Evolutionary conservation across 2,329 filamentous ascomycete genomes (phyloP).

Genomic region (Trichoderma sp.): DNA sequence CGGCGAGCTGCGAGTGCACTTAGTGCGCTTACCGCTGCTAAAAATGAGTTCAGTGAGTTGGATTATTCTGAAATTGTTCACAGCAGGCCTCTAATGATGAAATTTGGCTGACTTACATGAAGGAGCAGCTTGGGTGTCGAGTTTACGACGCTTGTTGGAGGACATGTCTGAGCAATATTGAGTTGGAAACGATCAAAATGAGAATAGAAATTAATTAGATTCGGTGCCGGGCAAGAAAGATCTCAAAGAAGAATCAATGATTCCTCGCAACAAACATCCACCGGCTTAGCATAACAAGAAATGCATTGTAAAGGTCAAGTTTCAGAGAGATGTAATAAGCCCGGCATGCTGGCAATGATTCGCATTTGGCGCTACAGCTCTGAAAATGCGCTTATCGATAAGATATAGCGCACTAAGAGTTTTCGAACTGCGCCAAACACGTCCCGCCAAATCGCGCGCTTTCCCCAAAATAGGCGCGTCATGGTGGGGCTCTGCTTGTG

Average conservation of each 20-base stretch:
- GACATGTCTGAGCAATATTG: slow-evolving; percentile 23
- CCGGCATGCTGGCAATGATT: background rate
- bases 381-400: slow-evolving; percentile 16
- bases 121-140: slow-evolving; percentile 31
- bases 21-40: slow-evolving; percentile 35
- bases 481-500: slow-evolving; percentile 14
- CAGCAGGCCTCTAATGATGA: background rate
- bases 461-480: slow-evolving; percentile 18
- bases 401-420: background rate
- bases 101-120: slow-evolving; percentile 30
- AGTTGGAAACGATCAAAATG: background rate
- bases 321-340: background rate
- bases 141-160: slow-evolving; percentile 36
- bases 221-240: fast-evolving
- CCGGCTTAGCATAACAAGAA: background rate
- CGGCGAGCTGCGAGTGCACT: slow-evolving; percentile 39
- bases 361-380: background rate
- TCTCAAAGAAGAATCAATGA: fast-evolving
- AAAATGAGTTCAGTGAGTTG: background rate
- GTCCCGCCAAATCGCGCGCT: slow-evolving; percentile 4
- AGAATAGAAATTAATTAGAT: background rate
- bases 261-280: background rate
- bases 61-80: background rate
- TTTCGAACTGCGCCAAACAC: slow-evolving; percentile 14
- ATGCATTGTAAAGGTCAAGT: background rate